A percentile compares a stretch with the other conserved stretches of the same genome.
Evolutionary conservation across 2,329 filamentous ascomycete genomes (phyloP).

Genomic region (Aspergillus sp.): DNA sequence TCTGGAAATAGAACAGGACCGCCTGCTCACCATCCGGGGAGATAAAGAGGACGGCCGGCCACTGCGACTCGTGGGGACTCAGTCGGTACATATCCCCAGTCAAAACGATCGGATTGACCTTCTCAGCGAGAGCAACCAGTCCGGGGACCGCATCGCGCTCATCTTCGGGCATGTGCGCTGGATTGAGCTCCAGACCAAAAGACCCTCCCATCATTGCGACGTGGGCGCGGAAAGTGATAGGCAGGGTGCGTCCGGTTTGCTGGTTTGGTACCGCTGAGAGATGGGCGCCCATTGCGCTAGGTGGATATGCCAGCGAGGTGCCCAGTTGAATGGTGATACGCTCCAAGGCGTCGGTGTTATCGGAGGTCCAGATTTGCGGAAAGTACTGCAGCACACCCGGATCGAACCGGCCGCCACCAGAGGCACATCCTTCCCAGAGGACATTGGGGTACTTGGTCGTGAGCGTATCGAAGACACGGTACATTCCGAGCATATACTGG

Average conservation of each 20-base stretch:
- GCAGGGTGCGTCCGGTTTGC: constrained; percentile 54
- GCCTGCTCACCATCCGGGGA: constrained; percentile 50
- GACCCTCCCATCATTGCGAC: constrained; percentile 69
- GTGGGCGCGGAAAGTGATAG: constrained; percentile 61
- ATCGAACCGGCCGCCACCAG: constrained; percentile 65
- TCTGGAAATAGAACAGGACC: constrained; percentile 62
- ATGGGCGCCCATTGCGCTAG: constrained; percentile 65
- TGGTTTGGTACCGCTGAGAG: constrained; percentile 62
- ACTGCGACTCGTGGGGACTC: constrained; percentile 57
- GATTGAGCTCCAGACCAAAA: constrained; percentile 65
- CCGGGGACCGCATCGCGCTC: constrained; percentile 54
- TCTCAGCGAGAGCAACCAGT: constrained; percentile 55
- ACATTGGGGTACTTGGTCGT: constrained; percentile 61
- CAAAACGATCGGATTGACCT: constrained; percentile 60
- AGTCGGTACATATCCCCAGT: constrained; percentile 61
- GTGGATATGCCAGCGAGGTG: constrained; percentile 62
- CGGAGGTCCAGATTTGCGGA: constrained; percentile 65
- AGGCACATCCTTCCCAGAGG: constrained; percentile 66
- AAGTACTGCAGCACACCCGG: constrained; percentile 64
- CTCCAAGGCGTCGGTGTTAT: constrained; percentile 63
- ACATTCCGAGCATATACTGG: constrained; percentile 63
- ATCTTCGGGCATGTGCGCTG: constrained; percentile 49
- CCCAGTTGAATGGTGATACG: constrained; percentile 65
- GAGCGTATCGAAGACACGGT: constrained; percentile 60
- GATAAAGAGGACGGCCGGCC: constrained; percentile 62